Evolutionary conservation across 352 stramenopile genomes (phyloP).

Genomic region (Phytophthora quininea): DNA sequence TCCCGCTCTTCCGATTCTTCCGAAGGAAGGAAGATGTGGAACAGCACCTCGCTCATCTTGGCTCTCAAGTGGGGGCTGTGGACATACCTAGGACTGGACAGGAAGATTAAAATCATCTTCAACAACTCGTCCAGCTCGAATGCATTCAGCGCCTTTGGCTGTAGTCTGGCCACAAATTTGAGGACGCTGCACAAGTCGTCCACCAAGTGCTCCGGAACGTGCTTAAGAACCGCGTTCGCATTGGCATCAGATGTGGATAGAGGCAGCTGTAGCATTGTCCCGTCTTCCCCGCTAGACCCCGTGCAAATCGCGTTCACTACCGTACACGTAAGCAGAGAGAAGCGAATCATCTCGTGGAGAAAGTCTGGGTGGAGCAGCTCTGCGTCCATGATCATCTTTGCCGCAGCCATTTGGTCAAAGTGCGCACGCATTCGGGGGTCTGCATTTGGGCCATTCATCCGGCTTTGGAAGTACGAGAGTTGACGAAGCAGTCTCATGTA

Average conservation of each 20-base stretch:
- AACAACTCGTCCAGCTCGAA: slow-evolving; percentile 91
- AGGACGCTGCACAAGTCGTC: slow-evolving; percentile 94
- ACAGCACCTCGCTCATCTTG: slow-evolving; percentile 96
- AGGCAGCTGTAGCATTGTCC: slow-evolving; percentile 37
- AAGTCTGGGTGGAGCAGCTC: slow-evolving; percentile 82
- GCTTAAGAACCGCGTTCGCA: slow-evolving; percentile 55
- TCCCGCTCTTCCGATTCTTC: slow-evolving; percentile 81
- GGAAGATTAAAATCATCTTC: slow-evolving; percentile 90
- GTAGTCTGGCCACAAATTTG: slow-evolving; percentile 90
- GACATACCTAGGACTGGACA: slow-evolving; percentile 89
- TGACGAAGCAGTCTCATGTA: slow-evolving; percentile 91
- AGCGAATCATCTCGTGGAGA: slow-evolving; percentile 77
- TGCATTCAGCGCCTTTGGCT: slow-evolving; percentile 81
- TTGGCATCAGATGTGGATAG: slow-evolving; percentile 41
- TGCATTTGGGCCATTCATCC: slow-evolving; percentile 68
- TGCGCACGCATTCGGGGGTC: slow-evolving; percentile 76
- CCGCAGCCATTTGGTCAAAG: slow-evolving; percentile 70
- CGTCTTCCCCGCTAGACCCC: slow-evolving; percentile 22
- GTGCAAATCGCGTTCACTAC: slow-evolving; percentile 69
- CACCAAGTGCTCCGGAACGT: slow-evolving; percentile 95
- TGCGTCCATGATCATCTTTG: slow-evolving; percentile 84
- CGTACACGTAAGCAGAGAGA: slow-evolving; percentile 67
- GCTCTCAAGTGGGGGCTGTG: slow-evolving; percentile 94
- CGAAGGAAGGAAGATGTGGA: slow-evolving; percentile 95
- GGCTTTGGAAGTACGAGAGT: slow-evolving; percentile 87